These are phyloP conservation scores for Astrothelium macrocarpum DNA, from an alignment of 495 filamentous ascomycete species.

Conservation along the genomic window DNA sequence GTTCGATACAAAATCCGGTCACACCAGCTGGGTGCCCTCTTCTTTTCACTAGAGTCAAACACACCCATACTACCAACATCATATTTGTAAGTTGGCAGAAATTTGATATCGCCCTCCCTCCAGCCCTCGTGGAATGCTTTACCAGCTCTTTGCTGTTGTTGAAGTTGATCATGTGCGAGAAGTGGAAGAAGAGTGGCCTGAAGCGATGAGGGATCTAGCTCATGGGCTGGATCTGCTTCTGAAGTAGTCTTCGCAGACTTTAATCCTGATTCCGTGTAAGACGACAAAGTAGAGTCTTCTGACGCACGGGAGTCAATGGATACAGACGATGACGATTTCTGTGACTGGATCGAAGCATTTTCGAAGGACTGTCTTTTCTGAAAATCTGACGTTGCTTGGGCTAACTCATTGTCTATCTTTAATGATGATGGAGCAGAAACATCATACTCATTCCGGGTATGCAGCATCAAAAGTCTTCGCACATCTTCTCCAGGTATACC, in stretches of 20 bases:
- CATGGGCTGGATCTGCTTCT: conserved; percentile 19
- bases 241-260: background rate
- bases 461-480: conserved; percentile 69
- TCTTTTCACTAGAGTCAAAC: conserved; percentile 93
- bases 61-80: conserved; percentile 87
- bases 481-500: conserved; percentile 86
- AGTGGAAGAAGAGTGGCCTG: conserved; percentile 80
- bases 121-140: conserved; percentile 86
- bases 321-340: background rate
- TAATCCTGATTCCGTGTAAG: background rate
- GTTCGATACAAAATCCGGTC: conserved; percentile 89
- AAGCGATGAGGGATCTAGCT: conserved; percentile 53
- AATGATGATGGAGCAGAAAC: conserved; percentile 20
- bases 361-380: background rate
- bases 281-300: background rate
- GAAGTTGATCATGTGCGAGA: conserved; percentile 83
- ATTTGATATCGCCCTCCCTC: conserved; percentile 78
- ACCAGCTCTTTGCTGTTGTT: conserved; percentile 56
- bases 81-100: conserved; percentile 95
- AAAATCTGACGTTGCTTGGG: background rate
- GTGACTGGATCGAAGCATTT: background rate
- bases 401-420: conserved; percentile 32
- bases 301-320: background rate
- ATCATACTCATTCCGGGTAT: conserved; percentile 71
- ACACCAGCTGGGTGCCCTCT: conserved; percentile 89